Evolutionary conservation across 2,329 filamentous ascomycete species (phyloP).

Genomic region (Ascochyta koolunga): DNA sequence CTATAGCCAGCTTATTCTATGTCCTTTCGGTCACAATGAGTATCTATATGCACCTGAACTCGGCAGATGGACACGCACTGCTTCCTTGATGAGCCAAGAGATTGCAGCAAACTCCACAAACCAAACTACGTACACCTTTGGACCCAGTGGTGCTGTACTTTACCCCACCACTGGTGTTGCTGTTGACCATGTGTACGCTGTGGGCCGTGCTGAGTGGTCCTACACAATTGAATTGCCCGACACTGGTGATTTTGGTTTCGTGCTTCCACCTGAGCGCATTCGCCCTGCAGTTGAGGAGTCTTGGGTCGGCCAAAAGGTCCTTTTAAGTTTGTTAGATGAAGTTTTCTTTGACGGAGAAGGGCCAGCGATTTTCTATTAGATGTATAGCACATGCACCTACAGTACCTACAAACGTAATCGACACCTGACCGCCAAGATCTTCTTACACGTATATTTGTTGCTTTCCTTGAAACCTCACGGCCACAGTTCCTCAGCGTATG

Average conservation of each 20-base stretch:
- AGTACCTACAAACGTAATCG: not conserved
- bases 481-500: too few species aligned
- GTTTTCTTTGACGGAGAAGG: conserved; percentile 39
- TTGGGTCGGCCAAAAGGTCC: conserved; percentile 47
- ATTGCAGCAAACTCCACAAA: conserved; percentile 53
- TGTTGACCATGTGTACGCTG: conserved; percentile 52
- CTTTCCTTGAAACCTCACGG: too few species aligned
- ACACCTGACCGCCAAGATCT: not conserved
- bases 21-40: conserved; percentile 66
- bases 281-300: conserved; percentile 52
- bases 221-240: conserved; percentile 58
- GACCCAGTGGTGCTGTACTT: conserved; percentile 62
- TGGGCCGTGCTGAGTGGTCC: conserved; percentile 49
- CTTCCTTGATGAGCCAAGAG: conserved; percentile 54
- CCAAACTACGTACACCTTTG: conserved; percentile 48
- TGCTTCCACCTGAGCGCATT: conserved; percentile 57
- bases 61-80: conserved; percentile 57
- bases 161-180: conserved; percentile 60
- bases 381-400: not conserved
- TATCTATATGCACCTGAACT: conserved; percentile 55
- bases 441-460: not conserved
- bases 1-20: conserved; percentile 65
- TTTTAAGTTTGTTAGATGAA: conserved; percentile 35
- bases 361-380: conserved; percentile 20
- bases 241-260: conserved; percentile 55